Evolutionary conservation across 768 basidiomycete genomes (phyloP), one percentile per base, ranked within the genome.

Genomic region (Calocera cornea): DNA sequence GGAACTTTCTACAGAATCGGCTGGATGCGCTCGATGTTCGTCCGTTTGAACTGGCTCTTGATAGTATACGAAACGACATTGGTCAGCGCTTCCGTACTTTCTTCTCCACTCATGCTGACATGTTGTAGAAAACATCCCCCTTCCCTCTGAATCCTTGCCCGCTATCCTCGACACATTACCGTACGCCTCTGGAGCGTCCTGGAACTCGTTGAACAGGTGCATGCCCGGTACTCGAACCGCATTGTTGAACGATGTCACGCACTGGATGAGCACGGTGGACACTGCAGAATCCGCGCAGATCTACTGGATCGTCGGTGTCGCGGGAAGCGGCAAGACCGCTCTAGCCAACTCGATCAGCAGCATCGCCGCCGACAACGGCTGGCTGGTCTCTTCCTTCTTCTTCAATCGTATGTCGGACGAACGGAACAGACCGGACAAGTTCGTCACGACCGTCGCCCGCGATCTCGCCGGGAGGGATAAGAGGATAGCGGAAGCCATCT

Each of bases 271-370:
- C 19, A 8, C 11, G 31, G 27, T 27, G 5, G 10, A 27, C 31
- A 29, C 54, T 2, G 8, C 24, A 7, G 27, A 10, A 29, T 10
- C 27, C 8, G 24, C 64, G 17, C 2, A 70, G 31, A 47, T 74
- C 19, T 71, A 65, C 49, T 71, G 69, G 70, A 60, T 71, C 2
- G 65, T 47, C 34, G 70, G 70, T 2, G 33, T 65, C n/a, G 67
- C 67, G 24, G 70, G 70, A 3, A 72, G 41, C 29, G 70, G 70
- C n/a, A 71, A 71, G 64, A 68, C 70, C 33, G 68, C 69, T 3
- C 66, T 71, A 22, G 69, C 70, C 11, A 36, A 68, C 64, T 60
- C 54, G 24, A 7, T 60, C 31, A 16, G 14, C 24, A 27, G 14
- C 24, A 27, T 27, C 31, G 24, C 31, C 2, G 27, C 27, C 7